Conservation (phyloP, 345 rosid genomes). For the Eucalyptus brandiana region DNA sequence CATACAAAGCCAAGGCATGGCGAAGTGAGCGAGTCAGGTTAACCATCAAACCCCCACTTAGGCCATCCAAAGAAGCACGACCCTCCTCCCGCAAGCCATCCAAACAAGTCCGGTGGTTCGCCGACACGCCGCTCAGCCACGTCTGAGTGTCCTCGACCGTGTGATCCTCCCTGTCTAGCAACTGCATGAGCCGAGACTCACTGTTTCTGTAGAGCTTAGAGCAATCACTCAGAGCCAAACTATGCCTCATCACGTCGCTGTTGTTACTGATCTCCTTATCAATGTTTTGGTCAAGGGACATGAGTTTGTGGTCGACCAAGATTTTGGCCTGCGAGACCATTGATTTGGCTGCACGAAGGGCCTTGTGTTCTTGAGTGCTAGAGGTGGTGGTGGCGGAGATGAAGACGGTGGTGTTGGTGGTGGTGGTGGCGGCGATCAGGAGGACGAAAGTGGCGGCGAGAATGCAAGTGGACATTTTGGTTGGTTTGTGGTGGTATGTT, state of each 20-base stretch:
- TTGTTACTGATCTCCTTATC: not conserved
- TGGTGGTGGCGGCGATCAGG: not conserved
- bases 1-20: not conserved
- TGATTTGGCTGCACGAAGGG: not conserved
- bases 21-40: not conserved
- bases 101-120: constrained; percentile 47
- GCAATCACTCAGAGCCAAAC: constrained; percentile 25
- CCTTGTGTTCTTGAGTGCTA: not conserved
- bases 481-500: not conserved
- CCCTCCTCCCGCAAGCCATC: constrained; percentile 34
- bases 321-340: not conserved
- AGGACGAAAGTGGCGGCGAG: not conserved
- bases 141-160: constrained; percentile 32
- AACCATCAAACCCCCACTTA: not conserved
- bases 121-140: constrained; percentile 49
- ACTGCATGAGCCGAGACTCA: constrained; percentile 25
- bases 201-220: constrained; percentile 37
- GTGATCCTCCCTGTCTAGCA: constrained; percentile 10
- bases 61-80: not conserved
- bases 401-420: not conserved
- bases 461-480: not conserved
- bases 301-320: not conserved
- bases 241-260: not conserved
- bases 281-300: not conserved
- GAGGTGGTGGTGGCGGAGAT: not conserved